Conservation (phyloP, 306 rosid genomes). For the Cucumis sativus region DNA sequence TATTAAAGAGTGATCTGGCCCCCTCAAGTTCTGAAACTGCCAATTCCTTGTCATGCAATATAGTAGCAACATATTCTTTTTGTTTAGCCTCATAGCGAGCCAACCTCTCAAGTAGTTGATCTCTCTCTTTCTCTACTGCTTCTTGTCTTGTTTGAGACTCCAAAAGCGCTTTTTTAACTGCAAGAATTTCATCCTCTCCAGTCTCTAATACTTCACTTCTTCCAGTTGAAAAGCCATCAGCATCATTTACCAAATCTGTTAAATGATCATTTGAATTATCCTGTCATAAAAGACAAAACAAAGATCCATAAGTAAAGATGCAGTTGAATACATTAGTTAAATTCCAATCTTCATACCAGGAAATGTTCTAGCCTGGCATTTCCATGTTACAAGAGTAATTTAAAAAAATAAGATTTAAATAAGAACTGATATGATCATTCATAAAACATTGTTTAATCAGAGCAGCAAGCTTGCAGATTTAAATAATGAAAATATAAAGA, state of each 20-base stretch:
- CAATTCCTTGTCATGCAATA: constrained; percentile 54
- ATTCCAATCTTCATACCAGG: neutral
- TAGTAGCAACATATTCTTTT: constrained; percentile 37
- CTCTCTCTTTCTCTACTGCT: constrained; percentile 49
- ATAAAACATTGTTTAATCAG: neutral
- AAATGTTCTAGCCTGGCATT: neutral
- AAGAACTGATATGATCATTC: neutral
- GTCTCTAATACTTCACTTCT: constrained; percentile 20
- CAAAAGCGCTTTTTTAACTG: constrained; percentile 34
- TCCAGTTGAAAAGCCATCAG: constrained; percentile 24
- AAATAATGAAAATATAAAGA: neutral
- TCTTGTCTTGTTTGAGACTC: constrained; percentile 37
- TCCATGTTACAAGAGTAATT: neutral
- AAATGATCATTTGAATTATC: constrained; percentile 31
- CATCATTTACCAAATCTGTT: constrained; percentile 25
- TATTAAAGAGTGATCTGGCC: constrained; percentile 42
- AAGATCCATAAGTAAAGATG: constrained; percentile 19
- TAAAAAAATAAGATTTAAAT: neutral
- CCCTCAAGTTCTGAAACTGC: constrained; percentile 53
- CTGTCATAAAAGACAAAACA: constrained; percentile 33
- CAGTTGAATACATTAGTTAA: neutral
- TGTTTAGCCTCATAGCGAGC: constrained; percentile 40
- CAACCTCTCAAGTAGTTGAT: constrained; percentile 47
- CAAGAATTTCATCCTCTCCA: constrained; percentile 28
- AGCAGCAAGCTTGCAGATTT: neutral